phyloP scores from a whole-genome alignment of 352 stramenopile species.

The Pythium pyrilobum region DNA sequence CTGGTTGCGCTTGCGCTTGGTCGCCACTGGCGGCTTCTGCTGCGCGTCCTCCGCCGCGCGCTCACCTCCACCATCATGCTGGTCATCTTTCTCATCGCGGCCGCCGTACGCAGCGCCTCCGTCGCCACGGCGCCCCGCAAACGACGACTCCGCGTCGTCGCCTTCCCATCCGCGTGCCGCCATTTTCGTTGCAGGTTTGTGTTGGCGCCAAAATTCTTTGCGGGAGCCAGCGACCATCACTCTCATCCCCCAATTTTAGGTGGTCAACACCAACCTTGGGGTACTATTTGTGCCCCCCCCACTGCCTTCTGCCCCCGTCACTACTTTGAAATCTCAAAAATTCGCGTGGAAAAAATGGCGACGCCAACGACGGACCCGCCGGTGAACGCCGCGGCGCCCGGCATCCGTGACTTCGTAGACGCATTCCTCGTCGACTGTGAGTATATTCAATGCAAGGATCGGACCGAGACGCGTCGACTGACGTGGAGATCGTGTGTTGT shows the following conservation, averaged over 20 bases:
- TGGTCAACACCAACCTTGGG: conserved; percentile 3
- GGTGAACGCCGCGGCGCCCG: background rate
- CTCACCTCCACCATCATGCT: background rate
- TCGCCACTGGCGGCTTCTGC: conserved; percentile 7
- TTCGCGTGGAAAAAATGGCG: background rate
- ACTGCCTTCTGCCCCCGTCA: conserved; percentile 2
- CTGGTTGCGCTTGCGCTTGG: conserved; percentile 40
- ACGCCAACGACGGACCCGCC: background rate
- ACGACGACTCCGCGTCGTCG: conserved; percentile 33
- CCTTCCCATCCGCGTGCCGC: conserved; percentile 49
- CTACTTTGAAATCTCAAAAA: conserved; percentile 23
- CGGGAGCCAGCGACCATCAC: background rate
- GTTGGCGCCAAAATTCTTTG: conserved; percentile 26
- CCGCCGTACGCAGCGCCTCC: background rate
- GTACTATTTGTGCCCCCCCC: background rate
- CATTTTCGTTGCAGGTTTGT: conserved; percentile 22
- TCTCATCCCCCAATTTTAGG: background rate
- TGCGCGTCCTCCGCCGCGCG: background rate
- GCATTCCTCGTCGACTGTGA: conserved; percentile 54
- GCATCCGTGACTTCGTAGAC: conserved; percentile 34
- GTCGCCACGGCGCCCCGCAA: conserved; percentile 19
- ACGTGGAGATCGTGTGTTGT: background rate
- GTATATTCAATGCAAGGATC: conserved; percentile 7
- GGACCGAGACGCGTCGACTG: background rate
- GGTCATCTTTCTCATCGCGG: background rate